Percentiles rank a stretch among this genome's conserved stretches.
These are phyloP conservation scores for Heimioporus retisporus DNA, from an alignment of 1,284 basidiomycete species.

Conservation along the genomic window DNA sequence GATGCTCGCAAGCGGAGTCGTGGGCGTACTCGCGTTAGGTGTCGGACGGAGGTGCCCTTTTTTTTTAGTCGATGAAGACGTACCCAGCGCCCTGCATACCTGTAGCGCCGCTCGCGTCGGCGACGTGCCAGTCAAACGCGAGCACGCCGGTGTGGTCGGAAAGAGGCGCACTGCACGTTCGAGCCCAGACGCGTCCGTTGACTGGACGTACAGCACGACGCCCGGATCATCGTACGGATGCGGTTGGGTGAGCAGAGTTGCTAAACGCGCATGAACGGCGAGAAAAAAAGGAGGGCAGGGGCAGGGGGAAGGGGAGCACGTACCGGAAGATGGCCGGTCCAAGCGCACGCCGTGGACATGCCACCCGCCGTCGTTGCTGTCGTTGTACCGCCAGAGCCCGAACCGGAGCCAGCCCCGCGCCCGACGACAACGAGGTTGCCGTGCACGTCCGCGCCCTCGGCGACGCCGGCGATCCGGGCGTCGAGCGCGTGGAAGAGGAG, in stretches of 20 bases:
- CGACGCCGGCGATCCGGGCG: constrained; percentile 64
- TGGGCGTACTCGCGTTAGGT: too few relatives aligned
- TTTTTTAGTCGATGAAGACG: too few relatives aligned
- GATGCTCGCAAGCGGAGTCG: too few relatives aligned
- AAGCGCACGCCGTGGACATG: constrained; percentile 27
- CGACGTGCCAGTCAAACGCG: constrained; percentile 80
- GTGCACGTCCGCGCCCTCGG: too few relatives aligned
- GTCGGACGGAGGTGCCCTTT: too few relatives aligned
- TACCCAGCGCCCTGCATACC: constrained; percentile 82
- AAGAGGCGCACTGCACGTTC: constrained; percentile 70
- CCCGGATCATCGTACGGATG: constrained; percentile 59
- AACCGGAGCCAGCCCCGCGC: too few relatives aligned
- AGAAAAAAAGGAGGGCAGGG: too few relatives aligned
- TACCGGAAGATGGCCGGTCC: constrained; percentile 42
- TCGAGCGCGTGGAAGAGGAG: constrained; percentile 81
- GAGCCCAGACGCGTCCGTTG: constrained; percentile 64
- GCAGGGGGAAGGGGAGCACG: too few relatives aligned
- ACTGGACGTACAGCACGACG: constrained; percentile 68
- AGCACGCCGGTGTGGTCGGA: constrained; percentile 57
- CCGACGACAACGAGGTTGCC: constrained; percentile 74
- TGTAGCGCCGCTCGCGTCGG: constrained; percentile 70
- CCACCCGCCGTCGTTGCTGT: constrained; percentile 34
- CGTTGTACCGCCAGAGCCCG: constrained; percentile 10
- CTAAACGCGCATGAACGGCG: too few relatives aligned
- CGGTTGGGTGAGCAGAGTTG: constrained; percentile 76